Conservation (phyloP, 140 eudicot genomes). For the Stevia rebaudiana region DNA sequence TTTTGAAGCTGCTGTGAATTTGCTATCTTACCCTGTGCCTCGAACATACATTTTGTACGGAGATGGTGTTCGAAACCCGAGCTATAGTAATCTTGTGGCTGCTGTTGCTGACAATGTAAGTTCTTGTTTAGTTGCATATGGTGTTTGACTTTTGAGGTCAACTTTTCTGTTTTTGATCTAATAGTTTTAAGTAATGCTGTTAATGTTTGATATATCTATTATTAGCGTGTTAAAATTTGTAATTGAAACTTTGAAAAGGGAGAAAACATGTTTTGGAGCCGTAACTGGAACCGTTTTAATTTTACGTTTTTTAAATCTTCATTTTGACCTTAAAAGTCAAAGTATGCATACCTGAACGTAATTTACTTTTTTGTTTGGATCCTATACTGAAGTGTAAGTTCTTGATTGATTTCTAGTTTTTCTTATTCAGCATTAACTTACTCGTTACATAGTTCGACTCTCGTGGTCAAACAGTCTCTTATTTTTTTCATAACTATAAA, state of each 20-base stretch:
- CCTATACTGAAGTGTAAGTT: neutral
- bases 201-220: neutral
- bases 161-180: neutral
- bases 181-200: neutral
- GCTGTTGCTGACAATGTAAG: slow-evolving; percentile 80
- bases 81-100: slow-evolving; percentile 53
- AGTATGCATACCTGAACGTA: neutral
- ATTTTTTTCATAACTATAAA: neutral
- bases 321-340: neutral
- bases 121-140: slow-evolving; percentile 6
- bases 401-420: neutral
- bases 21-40: slow-evolving; percentile 87
- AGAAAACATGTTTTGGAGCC: neutral
- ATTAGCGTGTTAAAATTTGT: neutral
- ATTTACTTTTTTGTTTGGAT: neutral
- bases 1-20: slow-evolving; percentile 82
- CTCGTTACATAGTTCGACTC: neutral
- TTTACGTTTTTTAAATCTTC: neutral
- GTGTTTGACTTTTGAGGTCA: slow-evolving; percentile 14
- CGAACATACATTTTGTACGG: slow-evolving; percentile 64
- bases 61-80: slow-evolving; percentile 72
- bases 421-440: neutral
- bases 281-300: neutral
- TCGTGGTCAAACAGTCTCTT: neutral
- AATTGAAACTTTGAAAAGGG: neutral